phyloP scores from a whole-genome alignment of 2,329 filamentous ascomycete genomes.

The Fusarium sp. region DNA sequence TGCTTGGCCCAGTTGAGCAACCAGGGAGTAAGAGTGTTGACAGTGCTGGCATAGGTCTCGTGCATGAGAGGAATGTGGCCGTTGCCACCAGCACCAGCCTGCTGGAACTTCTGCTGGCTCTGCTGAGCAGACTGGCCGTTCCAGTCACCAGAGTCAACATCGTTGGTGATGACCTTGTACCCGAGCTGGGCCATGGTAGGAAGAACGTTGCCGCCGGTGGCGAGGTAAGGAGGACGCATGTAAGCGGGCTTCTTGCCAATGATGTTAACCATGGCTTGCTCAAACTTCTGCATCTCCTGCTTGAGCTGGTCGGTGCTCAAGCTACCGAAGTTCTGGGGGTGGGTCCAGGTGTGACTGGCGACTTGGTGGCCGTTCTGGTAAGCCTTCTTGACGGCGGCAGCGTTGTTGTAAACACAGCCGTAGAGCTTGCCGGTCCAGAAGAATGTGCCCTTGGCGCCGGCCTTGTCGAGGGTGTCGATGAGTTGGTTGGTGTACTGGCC shows the following conservation, averaged over 20 bases:
- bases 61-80: conserved; percentile 69
- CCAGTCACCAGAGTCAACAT: conserved; percentile 72
- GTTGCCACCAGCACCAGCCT: conserved; percentile 55
- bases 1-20: conserved; percentile 62
- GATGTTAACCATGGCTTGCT: conserved; percentile 63
- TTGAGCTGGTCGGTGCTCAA: conserved; percentile 54
- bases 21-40: conserved; percentile 61
- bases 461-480: conserved; percentile 61
- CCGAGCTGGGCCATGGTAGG: conserved; percentile 58
- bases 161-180: conserved; percentile 70
- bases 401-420: conserved; percentile 62
- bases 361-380: conserved; percentile 64
- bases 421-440: conserved; percentile 65
- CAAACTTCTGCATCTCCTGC: conserved; percentile 61
- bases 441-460: conserved; percentile 64
- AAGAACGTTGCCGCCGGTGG: conserved; percentile 58
- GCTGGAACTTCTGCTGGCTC: conserved; percentile 64
- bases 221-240: conserved; percentile 63
- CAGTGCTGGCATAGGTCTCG: conserved; percentile 63
- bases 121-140: conserved; percentile 62
- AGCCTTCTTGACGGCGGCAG: conserved; percentile 64
- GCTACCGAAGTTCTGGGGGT: conserved; percentile 56
- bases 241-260: conserved; percentile 62
- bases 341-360: conserved; percentile 65
- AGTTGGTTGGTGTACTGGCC: conserved; percentile 61